phyloP scores from a whole-genome alignment of 179 eudicot genomes.

The Silene coronaria region DNA sequence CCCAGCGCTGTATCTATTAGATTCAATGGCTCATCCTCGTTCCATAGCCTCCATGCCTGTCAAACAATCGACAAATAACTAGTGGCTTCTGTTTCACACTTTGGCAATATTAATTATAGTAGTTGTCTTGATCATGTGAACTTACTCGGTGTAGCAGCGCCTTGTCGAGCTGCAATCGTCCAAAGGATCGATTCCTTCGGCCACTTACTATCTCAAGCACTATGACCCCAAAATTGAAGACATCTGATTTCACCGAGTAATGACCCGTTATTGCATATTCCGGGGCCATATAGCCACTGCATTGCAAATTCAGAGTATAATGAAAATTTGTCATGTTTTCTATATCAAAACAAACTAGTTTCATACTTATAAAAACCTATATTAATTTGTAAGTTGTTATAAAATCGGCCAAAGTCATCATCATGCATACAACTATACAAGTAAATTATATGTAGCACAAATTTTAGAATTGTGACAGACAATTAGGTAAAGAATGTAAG shows the following conservation, averaged over 20 bases:
- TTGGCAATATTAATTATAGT: neutral
- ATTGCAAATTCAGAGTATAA: neutral
- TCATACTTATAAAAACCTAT: too few relatives aligned
- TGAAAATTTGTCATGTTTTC: neutral
- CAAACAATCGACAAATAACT: neutral
- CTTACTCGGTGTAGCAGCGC: conserved; percentile 24
- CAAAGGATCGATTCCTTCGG: conserved; percentile 4
- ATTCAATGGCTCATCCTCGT: conserved; percentile 10
- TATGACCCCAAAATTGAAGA: conserved; percentile 20
- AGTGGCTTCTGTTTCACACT: neutral
- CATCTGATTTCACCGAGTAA: conserved; percentile 16
- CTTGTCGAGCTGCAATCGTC: conserved; percentile 17
- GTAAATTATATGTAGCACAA: too few relatives aligned
- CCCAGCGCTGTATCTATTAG: conserved; percentile 7
- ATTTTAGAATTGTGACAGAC: too few relatives aligned
- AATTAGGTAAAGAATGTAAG: too few relatives aligned
- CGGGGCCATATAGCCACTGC: conserved; percentile 26
- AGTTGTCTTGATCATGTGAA: neutral
- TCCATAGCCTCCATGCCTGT: conserved; percentile 28
- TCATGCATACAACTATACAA: too few relatives aligned
- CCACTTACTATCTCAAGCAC: conserved; percentile 21
- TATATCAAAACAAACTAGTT: too few relatives aligned
- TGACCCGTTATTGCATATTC: conserved; percentile 20
- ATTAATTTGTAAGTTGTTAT: too few relatives aligned
- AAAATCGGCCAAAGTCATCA: too few relatives aligned